Evolutionary conservation across 2,329 filamentous ascomycete genomes (phyloP).

Genomic region (Endoconidiophora laricicola): DNA sequence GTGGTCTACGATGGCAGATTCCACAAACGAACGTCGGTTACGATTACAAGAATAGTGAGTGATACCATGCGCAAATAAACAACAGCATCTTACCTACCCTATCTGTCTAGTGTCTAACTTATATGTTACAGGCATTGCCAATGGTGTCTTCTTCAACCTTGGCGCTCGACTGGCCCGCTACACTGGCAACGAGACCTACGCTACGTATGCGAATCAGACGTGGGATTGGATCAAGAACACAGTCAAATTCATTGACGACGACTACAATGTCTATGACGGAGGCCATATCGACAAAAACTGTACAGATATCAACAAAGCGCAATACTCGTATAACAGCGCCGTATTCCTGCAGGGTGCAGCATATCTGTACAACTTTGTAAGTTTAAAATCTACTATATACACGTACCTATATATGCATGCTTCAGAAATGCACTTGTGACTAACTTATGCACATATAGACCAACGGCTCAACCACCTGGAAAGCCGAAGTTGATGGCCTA

Average conservation of each 20-base stretch:
- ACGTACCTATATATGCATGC: too few species aligned
- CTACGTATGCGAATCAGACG: slow-evolving; percentile 36
- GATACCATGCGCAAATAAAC: neutral
- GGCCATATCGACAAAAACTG: slow-evolving; percentile 34
- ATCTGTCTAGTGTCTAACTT: neutral
- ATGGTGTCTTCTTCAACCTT: slow-evolving; percentile 47
- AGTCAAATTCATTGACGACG: slow-evolving; percentile 35
- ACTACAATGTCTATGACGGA: slow-evolving; percentile 45
- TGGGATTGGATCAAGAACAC: slow-evolving; percentile 36
- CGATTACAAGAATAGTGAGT: slow-evolving; percentile 51
- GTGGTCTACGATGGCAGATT: slow-evolving; percentile 65
- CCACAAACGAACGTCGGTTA: slow-evolving; percentile 59
- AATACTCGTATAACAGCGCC: slow-evolving; percentile 40
- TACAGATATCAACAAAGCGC: slow-evolving; percentile 30
- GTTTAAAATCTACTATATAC: slow-evolving; percentile 11
- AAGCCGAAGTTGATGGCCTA: slow-evolving; percentile 32
- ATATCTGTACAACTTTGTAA: slow-evolving; percentile 38
- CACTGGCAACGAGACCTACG: slow-evolving; percentile 49
- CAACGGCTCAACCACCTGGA: slow-evolving; percentile 29
- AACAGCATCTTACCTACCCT: neutral
- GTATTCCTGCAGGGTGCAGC: slow-evolving; percentile 37
- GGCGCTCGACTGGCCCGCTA: slow-evolving; percentile 56
- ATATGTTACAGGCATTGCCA: slow-evolving; percentile 32
- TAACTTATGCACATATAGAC: slow-evolving; percentile 11
- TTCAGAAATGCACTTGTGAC: neutral